Evolutionary conservation across 495 filamentous ascomycete species (phyloP), one percentile per base, ranked within the genome.

Genomic region (Xylaria bambusicola): DNA sequence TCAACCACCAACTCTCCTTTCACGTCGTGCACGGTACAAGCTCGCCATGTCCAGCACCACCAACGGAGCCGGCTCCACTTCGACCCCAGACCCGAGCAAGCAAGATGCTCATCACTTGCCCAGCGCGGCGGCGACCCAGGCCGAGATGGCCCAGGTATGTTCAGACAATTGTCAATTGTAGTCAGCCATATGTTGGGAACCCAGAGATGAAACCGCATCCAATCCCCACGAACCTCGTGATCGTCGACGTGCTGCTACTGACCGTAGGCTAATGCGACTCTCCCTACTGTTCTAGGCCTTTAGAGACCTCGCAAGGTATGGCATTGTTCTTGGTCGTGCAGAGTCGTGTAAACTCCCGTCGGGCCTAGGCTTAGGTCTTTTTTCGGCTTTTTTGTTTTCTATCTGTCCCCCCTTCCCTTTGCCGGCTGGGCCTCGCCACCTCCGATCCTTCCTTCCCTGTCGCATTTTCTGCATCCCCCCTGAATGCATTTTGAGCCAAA

Each of bases 291-390:
- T 72, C 68, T 70, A 80, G 78, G 71, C 77, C 63, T 73, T 79
- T 27, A 69, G 56, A 69, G 77, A 80, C 58, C 73, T 80, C 60
- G 71, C 73, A 54, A 80, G 74, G 77, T 79, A 75, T 64, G 77
- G n/a, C n/a, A n/a, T n/a, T n/a, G n/a, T n/a, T n/a, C n/a, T n/a
- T n/a, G n/a, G n/a, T n/a, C n/a, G n/a, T n/a, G n/a, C n/a, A n/a
- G n/a, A n/a, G n/a, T n/a, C n/a, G n/a, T n/a, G n/a, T n/a, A n/a
- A n/a, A n/a, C n/a, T n/a, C 15, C 41, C 50, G 23, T 41, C 33
- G 35, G 33, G 50, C 35, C 50, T 52, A 53, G 50, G 35, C 50
- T 49, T 8, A 31, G 26, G 46, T 49, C 46, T 21, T 29, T 40
- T 29, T 35, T 12, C 15, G 12, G 7, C 17, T 46, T 26, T 46